Conservation (phyloP, 2,329 filamentous ascomycete genomes). For the Monosporascus sp. region DNA sequence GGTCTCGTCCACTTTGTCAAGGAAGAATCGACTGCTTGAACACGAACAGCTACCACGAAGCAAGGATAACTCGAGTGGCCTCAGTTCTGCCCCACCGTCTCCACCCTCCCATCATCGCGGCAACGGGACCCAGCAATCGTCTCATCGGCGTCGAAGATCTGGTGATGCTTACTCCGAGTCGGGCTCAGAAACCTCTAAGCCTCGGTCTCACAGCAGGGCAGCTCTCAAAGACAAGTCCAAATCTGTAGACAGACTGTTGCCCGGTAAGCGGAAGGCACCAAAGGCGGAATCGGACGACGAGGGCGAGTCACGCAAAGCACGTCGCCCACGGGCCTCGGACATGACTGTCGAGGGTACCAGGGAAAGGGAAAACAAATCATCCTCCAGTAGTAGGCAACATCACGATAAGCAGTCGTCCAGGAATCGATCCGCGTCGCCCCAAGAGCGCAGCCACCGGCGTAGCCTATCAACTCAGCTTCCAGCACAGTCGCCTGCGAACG, state of each 20-base stretch:
- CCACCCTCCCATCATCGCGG: constrained; percentile 37
- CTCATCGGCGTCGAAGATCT: constrained; percentile 34
- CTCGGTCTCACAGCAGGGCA: constrained; percentile 41
- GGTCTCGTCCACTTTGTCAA: constrained; percentile 30
- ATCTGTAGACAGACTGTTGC: constrained; percentile 39
- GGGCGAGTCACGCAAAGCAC: constrained; percentile 45
- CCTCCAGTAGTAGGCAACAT: constrained; percentile 23
- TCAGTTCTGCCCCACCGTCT: constrained; percentile 55
- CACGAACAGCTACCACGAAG: constrained; percentile 35
- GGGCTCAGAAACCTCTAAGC: constrained; percentile 48
- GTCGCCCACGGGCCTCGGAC: constrained; percentile 47
- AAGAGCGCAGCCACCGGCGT: constrained; percentile 52
- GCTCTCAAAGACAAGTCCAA: constrained; percentile 42
- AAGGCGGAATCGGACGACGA: constrained; percentile 55
- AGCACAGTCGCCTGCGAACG: constrained; percentile 44
- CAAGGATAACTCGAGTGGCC: constrained; percentile 50
- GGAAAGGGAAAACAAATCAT: constrained; percentile 26
- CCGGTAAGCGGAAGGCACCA: constrained; percentile 48
- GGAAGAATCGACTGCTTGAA: constrained; percentile 46
- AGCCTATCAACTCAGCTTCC: constrained; percentile 60
- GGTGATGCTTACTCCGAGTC: constrained; percentile 42
- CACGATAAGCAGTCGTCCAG: constrained; percentile 28
- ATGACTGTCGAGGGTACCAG: constrained; percentile 31
- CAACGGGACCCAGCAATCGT: constrained; percentile 12
- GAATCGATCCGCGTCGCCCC: constrained; percentile 55